These are phyloP conservation scores for Pichia californica DNA, from an alignment of 805 yeast species.

Conservation along the genomic window DNA sequence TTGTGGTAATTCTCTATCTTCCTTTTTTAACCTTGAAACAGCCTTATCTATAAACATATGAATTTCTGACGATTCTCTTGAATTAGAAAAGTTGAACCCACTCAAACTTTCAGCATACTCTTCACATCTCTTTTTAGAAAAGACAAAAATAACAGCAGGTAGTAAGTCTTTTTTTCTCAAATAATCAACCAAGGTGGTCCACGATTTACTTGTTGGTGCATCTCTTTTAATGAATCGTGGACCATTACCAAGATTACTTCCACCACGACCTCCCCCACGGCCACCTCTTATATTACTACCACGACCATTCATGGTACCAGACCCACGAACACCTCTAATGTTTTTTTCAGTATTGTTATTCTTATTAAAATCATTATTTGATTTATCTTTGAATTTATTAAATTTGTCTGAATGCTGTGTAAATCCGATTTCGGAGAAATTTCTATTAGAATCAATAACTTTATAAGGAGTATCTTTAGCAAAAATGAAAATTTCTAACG, in stretches of 20 bases:
- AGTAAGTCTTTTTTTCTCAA: conserved; percentile 62
- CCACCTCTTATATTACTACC: conserved; percentile 24
- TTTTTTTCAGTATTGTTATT: no score
- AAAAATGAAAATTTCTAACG: conserved; percentile 81
- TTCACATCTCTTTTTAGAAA: conserved; percentile 89
- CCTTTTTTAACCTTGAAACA: conserved; percentile 77
- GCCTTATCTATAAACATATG: conserved; percentile 92
- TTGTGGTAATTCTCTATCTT: conserved; percentile 91
- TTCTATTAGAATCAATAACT: conserved; percentile 67
- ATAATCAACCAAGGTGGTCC: conserved; percentile 67
- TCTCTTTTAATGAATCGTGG: conserved; percentile 40
- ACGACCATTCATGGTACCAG: conserved; percentile 22
- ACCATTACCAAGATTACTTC: conserved; percentile 24
- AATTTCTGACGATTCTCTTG: conserved; percentile 83
- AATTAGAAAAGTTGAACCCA: conserved; percentile 71
- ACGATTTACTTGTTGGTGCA: conserved; percentile 73
- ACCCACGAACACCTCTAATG: conserved; percentile 24
- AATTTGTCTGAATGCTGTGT: conserved; percentile 49
- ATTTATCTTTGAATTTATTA: conserved; percentile 39
- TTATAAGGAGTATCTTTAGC: conserved; percentile 70
- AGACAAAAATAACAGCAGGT: conserved; percentile 91
- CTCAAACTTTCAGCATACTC: conserved; percentile 78
- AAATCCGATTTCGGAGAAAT: conserved; percentile 61
- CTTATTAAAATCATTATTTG: conserved; percentile 21
- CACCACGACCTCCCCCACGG: conserved; percentile 20